Conservation (phyloP, 2,329 filamentous ascomycete genomes). For the Triangularia setosa region DNA sequence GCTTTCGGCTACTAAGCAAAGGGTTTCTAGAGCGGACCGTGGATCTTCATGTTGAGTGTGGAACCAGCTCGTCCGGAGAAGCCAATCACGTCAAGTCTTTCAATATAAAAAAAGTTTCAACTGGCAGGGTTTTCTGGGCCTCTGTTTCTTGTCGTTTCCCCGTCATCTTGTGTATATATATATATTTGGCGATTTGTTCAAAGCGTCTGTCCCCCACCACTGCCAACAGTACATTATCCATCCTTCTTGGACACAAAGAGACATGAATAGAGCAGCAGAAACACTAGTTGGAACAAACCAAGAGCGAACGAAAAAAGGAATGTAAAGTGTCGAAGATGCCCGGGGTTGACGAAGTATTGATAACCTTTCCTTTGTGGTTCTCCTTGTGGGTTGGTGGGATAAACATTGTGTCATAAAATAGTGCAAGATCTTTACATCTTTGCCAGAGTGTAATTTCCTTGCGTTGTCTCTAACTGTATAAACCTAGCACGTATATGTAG, state of each 20-base stretch:
- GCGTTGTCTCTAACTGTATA: background rate
- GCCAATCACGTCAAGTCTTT: background rate
- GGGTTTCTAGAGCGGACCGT: background rate
- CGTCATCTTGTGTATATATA: background rate
- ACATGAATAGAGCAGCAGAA: background rate
- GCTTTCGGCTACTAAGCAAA: constrained; percentile 38
- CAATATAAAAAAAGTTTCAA: background rate
- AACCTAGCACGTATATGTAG: background rate
- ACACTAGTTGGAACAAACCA: background rate
- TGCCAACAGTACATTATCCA: background rate
- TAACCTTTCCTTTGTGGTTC: background rate
- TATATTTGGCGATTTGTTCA: background rate
- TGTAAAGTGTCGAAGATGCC: background rate
- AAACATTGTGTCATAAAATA: background rate
- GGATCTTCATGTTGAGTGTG: background rate
- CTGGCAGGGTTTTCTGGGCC: background rate
- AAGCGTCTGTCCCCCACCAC: background rate
- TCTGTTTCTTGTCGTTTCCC: background rate
- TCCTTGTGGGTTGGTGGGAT: background rate
- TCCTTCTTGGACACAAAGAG: background rate
- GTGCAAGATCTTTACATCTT: background rate
- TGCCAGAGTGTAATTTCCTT: background rate
- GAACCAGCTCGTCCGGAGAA: background rate
- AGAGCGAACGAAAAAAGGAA: background rate
- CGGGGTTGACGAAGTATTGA: background rate